Evolutionary conservation across 768 basidiomycete genomes (phyloP), one percentile per base, ranked within the genome.

Genomic region (Pleurotus cornucopiae): DNA sequence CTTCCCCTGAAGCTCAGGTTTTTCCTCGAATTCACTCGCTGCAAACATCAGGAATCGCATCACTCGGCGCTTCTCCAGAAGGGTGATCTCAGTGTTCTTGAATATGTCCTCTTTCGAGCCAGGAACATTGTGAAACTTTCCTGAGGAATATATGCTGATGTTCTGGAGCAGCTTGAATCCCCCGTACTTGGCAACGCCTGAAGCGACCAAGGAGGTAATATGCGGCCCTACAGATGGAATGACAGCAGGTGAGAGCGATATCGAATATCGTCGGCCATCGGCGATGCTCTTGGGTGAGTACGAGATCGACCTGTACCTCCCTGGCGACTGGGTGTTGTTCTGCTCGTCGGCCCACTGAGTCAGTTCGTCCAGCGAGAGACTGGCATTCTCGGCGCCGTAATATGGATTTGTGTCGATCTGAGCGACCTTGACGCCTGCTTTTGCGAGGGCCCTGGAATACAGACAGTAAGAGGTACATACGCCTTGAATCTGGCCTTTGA

Each of bases 101-200:
- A 98, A 98, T 2, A 98, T 81, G 57, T 91, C 89, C 68, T 94
- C 94, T 68, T 97, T 98, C 72, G 84, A 91, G 30, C 86, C 86
- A 1, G 96, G 96, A 0, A 98, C 95, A 49, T 70, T 78, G 62
- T 81, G 81, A 53, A 83, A 65, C 52, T 66, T 67, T 1, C 78
- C 72, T 18, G 73, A 70, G 11, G 71, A 57, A 62, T 84, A 86
- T 44, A 92, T 72, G 39, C 76, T 82, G 14, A 89, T 76, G 20
- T 79, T 81, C 58, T 88, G 91, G 16, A 98, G 73, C 3, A 97
- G 77, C 46, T 89, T 85, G 66, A 94, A 98, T 2, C 86, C 87
- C n/a, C 93, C 91, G 65, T 98, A 98, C 56, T 87, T 85, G 6
- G 93, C 80, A 12, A 98, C 93, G 20, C 92, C 89, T 11, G 91